phyloP scores from a whole-genome alignment of 306 rosid species.

The Calophaca sinica region DNA sequence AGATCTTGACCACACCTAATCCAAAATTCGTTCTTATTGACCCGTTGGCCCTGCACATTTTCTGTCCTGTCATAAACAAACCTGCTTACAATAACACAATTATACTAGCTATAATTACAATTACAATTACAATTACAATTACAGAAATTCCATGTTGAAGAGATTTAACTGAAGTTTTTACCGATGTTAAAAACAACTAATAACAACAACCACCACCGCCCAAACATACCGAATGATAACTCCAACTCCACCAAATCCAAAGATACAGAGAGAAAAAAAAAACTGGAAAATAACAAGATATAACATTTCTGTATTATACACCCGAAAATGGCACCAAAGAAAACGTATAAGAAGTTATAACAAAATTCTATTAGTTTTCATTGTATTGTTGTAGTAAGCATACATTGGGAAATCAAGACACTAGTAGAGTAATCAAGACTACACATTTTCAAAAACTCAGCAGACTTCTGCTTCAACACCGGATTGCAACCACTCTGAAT shows the following conservation, averaged over 20 bases:
- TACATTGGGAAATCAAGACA: constrained; percentile 78
- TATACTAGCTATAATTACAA: no score
- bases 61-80: not conserved
- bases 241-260: not conserved
- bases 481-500: constrained; percentile 90
- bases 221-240: not conserved
- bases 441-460: constrained; percentile 79
- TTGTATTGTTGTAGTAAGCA: constrained; percentile 82
- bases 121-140: no score
- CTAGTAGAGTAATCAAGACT: constrained; percentile 75
- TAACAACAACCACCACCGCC: no score
- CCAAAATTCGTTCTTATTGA: not conserved
- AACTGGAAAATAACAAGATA: no score
- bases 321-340: not conserved
- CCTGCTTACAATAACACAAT: no score
- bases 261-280: not conserved
- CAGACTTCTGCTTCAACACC: constrained; percentile 66
- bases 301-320: constrained; percentile 10
- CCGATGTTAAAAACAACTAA: no score
- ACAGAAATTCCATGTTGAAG: no score
- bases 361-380: constrained; percentile 53
- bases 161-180: no score
- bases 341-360: constrained; percentile 35
- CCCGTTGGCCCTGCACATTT: not conserved
- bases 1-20: not conserved